Conservation (phyloP, 78 protist genomes). For the Cyanophora paradoxa region DNA sequence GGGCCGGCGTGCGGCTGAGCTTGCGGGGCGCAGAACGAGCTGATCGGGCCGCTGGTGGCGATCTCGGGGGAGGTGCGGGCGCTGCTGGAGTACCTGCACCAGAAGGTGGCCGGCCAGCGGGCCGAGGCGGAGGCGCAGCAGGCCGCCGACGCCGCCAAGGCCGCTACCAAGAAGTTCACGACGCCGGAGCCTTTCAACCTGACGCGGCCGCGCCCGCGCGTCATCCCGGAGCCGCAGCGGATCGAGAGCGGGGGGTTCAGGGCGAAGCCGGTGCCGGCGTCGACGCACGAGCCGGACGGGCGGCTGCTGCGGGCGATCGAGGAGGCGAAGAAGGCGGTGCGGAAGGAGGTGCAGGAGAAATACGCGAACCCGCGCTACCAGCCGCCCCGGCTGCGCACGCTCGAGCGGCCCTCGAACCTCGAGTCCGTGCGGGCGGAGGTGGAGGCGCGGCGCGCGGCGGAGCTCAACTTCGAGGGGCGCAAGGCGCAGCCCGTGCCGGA, state of each 20-base stretch:
- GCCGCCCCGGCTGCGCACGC: background rate
- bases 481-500: constrained; percentile 7
- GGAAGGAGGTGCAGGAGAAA: background rate
- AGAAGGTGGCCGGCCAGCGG: no score
- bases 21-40: background rate
- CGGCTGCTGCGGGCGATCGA: constrained; percentile 2
- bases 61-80: background rate
- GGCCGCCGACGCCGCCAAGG: background rate
- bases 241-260: background rate
- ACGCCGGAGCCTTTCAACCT: constrained; percentile 16
- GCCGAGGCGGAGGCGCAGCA: background rate
- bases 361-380: background rate
- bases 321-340: background rate
- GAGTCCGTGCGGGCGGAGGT: background rate
- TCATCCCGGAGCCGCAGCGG: constrained; percentile 12
- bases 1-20: background rate
- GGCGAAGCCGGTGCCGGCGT: background rate
- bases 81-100: background rate
- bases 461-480: background rate
- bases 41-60: background rate
- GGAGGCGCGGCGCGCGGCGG: background rate
- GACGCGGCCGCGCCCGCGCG: constrained; percentile 6
- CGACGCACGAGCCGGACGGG: constrained; percentile 3
- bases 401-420: constrained; percentile 6
- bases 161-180: background rate